These are phyloP conservation scores for Penicillium pancosmium DNA, from an alignment of 495 filamentous ascomycete species.

Conservation along the genomic window DNA sequence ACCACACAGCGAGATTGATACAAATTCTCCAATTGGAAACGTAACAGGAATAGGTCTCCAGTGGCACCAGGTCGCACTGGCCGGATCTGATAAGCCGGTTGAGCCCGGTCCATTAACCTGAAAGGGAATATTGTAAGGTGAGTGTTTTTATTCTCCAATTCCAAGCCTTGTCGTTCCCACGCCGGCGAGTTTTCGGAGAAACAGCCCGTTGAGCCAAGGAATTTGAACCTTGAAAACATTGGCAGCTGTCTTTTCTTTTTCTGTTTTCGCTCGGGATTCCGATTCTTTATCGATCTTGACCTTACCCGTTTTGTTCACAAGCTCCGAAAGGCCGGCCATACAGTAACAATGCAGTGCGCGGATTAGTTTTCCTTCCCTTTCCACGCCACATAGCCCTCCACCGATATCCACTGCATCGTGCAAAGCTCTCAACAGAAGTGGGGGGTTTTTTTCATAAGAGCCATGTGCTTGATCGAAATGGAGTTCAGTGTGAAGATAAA, in stretches of 20 bases:
- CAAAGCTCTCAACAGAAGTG: not conserved
- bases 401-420: not conserved
- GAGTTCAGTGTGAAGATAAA: not conserved
- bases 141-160: too few species aligned
- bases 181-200: not conserved
- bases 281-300: not conserved
- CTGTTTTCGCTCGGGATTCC: not conserved
- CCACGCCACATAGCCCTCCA: not conserved
- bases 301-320: not conserved
- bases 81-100: constrained; percentile 19
- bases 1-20: not conserved
- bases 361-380: not conserved
- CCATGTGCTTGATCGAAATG: not conserved
- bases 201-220: not conserved
- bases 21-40: constrained; percentile 5
- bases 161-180: not conserved
- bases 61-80: too few species aligned
- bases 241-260: not conserved
- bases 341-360: not conserved
- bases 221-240: not conserved
- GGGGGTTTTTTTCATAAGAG: not conserved
- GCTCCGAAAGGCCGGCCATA: not conserved
- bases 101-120: constrained; percentile 6
- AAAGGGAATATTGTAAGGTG: not conserved
- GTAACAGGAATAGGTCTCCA: constrained; percentile 4